A percentile compares a stretch with the other conserved stretches of the same genome.
phyloP scores from a whole-genome alignment of 257 asterid genomes.

The Solanum acaule region DNA sequence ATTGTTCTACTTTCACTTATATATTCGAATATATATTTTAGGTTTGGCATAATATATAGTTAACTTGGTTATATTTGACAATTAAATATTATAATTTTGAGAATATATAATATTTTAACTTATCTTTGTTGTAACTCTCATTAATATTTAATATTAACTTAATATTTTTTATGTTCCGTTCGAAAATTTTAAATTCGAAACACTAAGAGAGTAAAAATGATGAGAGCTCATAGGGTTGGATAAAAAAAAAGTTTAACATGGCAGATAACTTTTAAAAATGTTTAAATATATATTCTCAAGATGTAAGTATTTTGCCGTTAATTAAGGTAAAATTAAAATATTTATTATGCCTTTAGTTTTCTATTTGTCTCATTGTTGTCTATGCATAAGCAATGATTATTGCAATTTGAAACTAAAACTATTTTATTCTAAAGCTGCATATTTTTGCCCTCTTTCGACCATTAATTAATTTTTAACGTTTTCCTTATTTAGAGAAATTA shows the following conservation, averaged over 20 bases:
- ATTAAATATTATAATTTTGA: background rate
- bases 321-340: background rate
- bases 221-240: no score
- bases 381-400: conserved; percentile 1
- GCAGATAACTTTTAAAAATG: no score
- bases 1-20: background rate
- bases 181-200: no score
- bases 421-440: background rate
- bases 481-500: background rate
- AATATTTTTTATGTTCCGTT: rapidly evolving
- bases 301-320: no score
- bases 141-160: background rate
- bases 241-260: no score
- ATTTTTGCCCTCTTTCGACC: background rate
- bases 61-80: background rate
- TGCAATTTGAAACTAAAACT: background rate
- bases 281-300: no score
- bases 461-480: background rate
- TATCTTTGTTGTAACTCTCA: background rate
- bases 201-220: no score
- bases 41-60: background rate
- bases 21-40: background rate
- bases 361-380: background rate
- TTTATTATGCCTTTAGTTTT: background rate
- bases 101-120: background rate